These are phyloP conservation scores for Alternaria metachromatica DNA, from an alignment of 2,329 filamentous ascomycete species.

Conservation along the genomic window DNA sequence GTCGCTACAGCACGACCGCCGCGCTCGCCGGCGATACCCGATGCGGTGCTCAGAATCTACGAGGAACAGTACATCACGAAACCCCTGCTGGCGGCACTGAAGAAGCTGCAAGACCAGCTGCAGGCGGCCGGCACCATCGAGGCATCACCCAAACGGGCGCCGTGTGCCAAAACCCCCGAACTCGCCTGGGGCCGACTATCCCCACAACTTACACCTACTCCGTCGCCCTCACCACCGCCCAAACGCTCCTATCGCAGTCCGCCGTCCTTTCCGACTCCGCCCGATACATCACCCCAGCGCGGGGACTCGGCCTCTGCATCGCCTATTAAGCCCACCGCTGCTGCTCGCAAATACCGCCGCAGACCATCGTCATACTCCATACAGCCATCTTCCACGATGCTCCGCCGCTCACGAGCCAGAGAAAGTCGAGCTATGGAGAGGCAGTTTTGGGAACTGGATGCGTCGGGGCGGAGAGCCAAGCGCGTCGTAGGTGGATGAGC, in stretches of 20 bases:
- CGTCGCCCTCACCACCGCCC: background rate
- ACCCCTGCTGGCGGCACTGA: constrained; percentile 3
- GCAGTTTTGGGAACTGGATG: constrained; percentile 9
- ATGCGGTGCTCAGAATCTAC: constrained; percentile 3
- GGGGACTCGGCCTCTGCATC: background rate
- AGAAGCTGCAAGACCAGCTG: constrained; percentile 4
- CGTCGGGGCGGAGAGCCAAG: constrained; percentile 6
- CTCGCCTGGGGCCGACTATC: constrained; percentile 10
- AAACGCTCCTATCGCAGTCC: background rate
- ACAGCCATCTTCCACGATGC: background rate
- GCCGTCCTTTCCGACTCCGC: background rate
- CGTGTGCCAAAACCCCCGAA: constrained; percentile 2
- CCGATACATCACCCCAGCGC: background rate
- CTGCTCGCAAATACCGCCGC: background rate
- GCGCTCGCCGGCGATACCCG: background rate
- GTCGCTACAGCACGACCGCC: background rate
- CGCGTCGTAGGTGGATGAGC: constrained; percentile 20
- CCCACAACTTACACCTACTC: constrained; percentile 9
- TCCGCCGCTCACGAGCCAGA: constrained; percentile 6
- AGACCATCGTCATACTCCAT: background rate
- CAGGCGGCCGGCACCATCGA: constrained; percentile 1
- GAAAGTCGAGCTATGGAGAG: constrained; percentile 1
- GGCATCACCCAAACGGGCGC: background rate
- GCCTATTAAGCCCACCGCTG: background rate
- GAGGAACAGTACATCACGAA: constrained; percentile 1